phyloP scores from a whole-genome alignment of 139 green algal genomes.

The Asterochloris sp. region DNA sequence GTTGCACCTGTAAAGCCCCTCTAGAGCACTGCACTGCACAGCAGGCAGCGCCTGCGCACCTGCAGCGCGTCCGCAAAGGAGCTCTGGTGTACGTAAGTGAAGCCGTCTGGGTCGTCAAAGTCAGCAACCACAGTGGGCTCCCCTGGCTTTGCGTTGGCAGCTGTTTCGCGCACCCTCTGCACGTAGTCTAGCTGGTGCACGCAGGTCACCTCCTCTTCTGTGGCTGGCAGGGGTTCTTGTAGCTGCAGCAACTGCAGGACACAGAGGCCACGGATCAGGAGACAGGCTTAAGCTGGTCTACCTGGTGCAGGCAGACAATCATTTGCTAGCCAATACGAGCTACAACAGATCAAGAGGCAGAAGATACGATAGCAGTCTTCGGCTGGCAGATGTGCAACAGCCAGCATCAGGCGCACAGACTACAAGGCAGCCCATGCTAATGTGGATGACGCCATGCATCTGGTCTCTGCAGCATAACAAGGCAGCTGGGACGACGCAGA shows the following conservation, averaged over 20 bases:
- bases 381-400: too few species aligned
- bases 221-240: slow-evolving; percentile 20
- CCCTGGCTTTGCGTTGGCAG: background rate
- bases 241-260: slow-evolving; percentile 14
- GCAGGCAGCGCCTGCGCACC: background rate
- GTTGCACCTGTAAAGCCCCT: too few species aligned
- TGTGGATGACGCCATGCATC: too few species aligned
- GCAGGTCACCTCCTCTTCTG: slow-evolving; percentile 30
- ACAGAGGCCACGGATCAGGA: background rate
- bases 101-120: slow-evolving; percentile 15
- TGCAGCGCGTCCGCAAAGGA: slow-evolving; percentile 27
- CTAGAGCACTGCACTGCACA: too few species aligned
- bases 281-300: background rate
- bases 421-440: too few species aligned
- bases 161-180: slow-evolving; percentile 24
- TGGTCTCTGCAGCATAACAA: too few species aligned
- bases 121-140: slow-evolving; percentile 20
- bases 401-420: too few species aligned
- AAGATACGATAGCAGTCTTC: too few species aligned
- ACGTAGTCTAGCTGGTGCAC: slow-evolving; percentile 59
- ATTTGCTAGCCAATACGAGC: too few species aligned
- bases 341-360: too few species aligned
- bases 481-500: too few species aligned
- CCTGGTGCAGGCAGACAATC: background rate
- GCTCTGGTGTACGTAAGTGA: slow-evolving; percentile 25